These are phyloP conservation scores for Mucor ambiguus DNA, from an alignment of 371 early-diverging fungal species.

Conservation along the genomic window DNA sequence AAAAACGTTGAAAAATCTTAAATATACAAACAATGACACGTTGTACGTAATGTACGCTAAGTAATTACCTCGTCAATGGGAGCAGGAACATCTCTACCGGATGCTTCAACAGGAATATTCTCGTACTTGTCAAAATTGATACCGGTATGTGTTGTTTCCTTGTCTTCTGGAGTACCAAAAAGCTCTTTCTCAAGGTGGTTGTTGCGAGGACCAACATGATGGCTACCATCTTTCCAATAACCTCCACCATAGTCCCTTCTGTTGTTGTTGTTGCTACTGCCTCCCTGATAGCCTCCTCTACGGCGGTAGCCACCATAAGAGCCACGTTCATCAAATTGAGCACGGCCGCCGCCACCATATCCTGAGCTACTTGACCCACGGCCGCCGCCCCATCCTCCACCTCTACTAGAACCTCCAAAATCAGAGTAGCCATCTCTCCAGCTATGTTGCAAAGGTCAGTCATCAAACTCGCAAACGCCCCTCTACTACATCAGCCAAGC, in stretches of 20 bases:
- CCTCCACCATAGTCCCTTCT: conserved; percentile 56
- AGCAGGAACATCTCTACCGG: conserved; percentile 80
- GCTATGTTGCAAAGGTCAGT: background rate
- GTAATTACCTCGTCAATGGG: conserved; percentile 50
- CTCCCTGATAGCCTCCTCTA: conserved; percentile 18
- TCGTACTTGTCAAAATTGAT: conserved; percentile 98
- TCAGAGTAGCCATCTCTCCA: conserved; percentile 23
- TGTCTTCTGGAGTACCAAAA: conserved; percentile 72
- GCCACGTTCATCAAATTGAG: conserved; percentile 44
- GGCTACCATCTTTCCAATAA: conserved; percentile 72
- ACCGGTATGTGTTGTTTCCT: conserved; percentile 76
- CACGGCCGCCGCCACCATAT: conserved; percentile 36
- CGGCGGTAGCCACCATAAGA: conserved; percentile 51
- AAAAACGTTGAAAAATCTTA: background rate
- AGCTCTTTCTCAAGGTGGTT: conserved; percentile 77
- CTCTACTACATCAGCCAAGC: background rate
- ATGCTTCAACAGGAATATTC: conserved; percentile 94
- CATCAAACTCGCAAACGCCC: too few relatives aligned
- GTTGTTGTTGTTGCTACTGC: conserved; percentile 21
- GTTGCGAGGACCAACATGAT: conserved; percentile 72
- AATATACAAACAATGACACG: conserved; percentile 30
- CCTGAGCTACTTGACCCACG: conserved; percentile 45
- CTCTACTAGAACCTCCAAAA: conserved; percentile 9
- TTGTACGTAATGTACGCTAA: background rate
- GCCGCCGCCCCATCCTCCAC: conserved; percentile 35